A percentile compares a stretch with the other conserved stretches of the same genome.
phyloP scores from a whole-genome alignment of 768 basidiomycete species.

The Agrocybe praecox region DNA sequence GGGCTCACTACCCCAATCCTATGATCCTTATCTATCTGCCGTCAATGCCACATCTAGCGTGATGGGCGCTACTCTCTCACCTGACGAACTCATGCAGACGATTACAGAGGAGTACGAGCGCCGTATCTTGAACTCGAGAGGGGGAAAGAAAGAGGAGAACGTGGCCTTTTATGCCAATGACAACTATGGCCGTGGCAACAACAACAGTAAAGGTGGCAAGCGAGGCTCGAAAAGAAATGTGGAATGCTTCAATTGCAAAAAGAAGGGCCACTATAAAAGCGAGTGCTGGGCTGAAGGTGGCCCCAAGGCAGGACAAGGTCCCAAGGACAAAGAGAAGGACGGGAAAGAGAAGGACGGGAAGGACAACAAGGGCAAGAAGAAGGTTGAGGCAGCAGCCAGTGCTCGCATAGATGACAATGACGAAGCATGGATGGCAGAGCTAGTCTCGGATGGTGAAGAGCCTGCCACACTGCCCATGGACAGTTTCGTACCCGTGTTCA shows the following conservation, averaged over 20 bases:
- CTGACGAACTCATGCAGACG: constrained; percentile 22
- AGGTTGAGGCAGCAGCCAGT: background rate
- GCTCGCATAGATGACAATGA: too few species aligned
- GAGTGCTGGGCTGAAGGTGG: constrained; percentile 41
- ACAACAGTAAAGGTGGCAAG: constrained; percentile 8
- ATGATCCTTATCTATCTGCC: constrained; percentile 15
- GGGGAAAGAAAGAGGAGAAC: constrained; percentile 18
- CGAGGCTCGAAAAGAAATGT: background rate
- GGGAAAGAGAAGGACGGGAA: background rate
- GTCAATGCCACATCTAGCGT: constrained; percentile 11
- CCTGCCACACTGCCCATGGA: too few species aligned
- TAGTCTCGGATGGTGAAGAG: too few species aligned
- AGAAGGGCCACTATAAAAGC: constrained; percentile 27
- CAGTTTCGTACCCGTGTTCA: too few species aligned
- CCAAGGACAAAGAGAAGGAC: constrained; percentile 14
- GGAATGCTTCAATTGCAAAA: constrained; percentile 12
- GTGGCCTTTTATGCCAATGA: constrained; percentile 18
- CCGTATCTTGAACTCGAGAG: constrained; percentile 13
- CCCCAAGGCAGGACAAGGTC: constrained; percentile 36
- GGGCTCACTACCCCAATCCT: constrained; percentile 14
- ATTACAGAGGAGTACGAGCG: constrained; percentile 29
- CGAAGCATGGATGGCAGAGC: too few species aligned
- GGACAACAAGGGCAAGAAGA: background rate
- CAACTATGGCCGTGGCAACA: background rate
- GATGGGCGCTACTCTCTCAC: background rate